phyloP scores from a whole-genome alignment of 106 monocot species.

The Agapanthus africanus region DNA sequence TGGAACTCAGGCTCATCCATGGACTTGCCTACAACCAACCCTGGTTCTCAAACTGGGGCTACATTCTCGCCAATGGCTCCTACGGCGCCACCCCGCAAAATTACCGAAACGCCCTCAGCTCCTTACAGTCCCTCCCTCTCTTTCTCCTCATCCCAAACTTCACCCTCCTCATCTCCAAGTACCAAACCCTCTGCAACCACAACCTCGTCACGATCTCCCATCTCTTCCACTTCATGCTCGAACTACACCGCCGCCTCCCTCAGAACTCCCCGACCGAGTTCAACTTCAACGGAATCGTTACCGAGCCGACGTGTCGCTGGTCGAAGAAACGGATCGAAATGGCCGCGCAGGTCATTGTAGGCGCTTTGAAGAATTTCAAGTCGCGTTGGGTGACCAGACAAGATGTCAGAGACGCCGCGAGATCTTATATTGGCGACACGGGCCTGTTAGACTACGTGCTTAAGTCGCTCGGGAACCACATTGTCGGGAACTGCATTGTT shows the following conservation, averaged over 20 bases:
- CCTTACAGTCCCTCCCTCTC: slow-evolving; percentile 51
- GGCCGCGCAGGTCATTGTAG: slow-evolving; percentile 81
- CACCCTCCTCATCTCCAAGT: slow-evolving; percentile 42
- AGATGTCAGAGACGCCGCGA: slow-evolving; percentile 71
- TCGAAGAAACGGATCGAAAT: slow-evolving; percentile 76
- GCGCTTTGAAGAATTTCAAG: slow-evolving; percentile 46
- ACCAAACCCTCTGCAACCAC: slow-evolving; percentile 44
- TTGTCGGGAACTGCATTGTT: slow-evolving; percentile 67
- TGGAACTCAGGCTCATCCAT: slow-evolving; percentile 74
- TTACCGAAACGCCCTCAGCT: slow-evolving; percentile 52
- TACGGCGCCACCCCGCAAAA: slow-evolving; percentile 52
- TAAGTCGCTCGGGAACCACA: slow-evolving; percentile 70
- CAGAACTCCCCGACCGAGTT: slow-evolving; percentile 21
- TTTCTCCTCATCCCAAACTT: slow-evolving; percentile 48
- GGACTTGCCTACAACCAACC: slow-evolving; percentile 69
- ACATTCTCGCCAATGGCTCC: slow-evolving; percentile 53
- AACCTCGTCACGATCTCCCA: slow-evolving; percentile 45
- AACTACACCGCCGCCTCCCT: slow-evolving; percentile 49
- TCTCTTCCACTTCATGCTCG: slow-evolving; percentile 64
- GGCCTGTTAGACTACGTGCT: slow-evolving; percentile 83
- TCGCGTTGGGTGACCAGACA: slow-evolving; percentile 73
- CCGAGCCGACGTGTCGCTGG: slow-evolving; percentile 66
- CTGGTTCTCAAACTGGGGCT: slow-evolving; percentile 84
- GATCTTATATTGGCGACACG: slow-evolving; percentile 74
- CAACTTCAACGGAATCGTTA: slow-evolving; percentile 48